These are phyloP conservation scores for Eucalyptus sideroxylon DNA, from an alignment of 345 rosid genomes.

Conservation along the genomic window DNA sequence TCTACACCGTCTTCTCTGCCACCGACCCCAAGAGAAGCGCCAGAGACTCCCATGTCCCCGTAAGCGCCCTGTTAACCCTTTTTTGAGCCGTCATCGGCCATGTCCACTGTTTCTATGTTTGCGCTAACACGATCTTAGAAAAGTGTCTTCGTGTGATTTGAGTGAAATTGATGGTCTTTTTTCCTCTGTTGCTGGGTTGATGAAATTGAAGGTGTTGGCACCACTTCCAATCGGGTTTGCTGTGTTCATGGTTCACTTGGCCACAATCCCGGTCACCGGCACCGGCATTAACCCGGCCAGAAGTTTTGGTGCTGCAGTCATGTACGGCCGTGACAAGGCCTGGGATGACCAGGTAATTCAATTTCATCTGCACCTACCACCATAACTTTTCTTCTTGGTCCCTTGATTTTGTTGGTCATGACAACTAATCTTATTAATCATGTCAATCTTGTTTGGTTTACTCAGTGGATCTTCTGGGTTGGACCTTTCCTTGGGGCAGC, in stretches of 20 bases:
- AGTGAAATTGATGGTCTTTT: neutral
- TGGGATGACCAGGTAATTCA: conserved; percentile 84
- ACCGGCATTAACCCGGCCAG: conserved; percentile 98
- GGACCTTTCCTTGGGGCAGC: conserved; percentile 90
- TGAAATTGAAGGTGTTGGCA: conserved; percentile 61
- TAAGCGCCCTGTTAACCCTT: conserved; percentile 1
- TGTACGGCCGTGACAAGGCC: conserved; percentile 60
- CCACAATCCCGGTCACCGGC: conserved; percentile 88
- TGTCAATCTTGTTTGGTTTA: neutral
- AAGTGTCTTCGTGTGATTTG: neutral
- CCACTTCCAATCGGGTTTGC: conserved; percentile 97
- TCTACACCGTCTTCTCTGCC: conserved; percentile 75
- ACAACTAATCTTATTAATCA: neutral
- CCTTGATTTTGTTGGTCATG: neutral
- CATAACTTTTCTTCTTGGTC: neutral
- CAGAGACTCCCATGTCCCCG: conserved; percentile 73
- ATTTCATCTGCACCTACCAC: neutral
- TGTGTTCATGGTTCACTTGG: conserved; percentile 93
- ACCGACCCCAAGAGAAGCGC: conserved; percentile 75
- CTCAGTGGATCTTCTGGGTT: conserved; percentile 95
- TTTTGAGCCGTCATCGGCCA: neutral
- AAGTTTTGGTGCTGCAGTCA: conserved; percentile 94
- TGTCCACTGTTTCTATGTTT: neutral
- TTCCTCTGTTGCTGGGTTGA: neutral
- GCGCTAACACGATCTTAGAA: neutral